Percentiles rank a stretch among this genome's conserved stretches.
Conservation (phyloP, 176 grass and related monocot genomes). For the Eleusine indica region DNA sequence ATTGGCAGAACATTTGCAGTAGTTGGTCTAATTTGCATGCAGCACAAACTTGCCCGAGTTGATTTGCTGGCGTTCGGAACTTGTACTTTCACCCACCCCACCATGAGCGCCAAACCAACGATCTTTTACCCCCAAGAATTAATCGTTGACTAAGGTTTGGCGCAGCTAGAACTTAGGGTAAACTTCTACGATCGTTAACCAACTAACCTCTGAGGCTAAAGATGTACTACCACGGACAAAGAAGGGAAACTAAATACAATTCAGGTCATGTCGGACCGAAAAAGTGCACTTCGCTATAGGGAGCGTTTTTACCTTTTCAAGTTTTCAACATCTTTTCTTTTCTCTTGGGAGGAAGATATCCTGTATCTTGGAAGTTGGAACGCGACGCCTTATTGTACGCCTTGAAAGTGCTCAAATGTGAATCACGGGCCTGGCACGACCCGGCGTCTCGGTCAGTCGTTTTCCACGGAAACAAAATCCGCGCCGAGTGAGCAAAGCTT, state of each 20-base stretch:
- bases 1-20: background rate
- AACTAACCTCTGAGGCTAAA: background rate
- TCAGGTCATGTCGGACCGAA: background rate
- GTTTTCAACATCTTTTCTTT: background rate
- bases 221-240: too few relatives aligned
- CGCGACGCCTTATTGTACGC: background rate
- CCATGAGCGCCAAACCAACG: background rate
- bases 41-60: background rate
- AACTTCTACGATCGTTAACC: background rate
- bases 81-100: background rate
- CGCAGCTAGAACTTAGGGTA: background rate
- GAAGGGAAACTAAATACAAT: background rate
- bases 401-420: constrained; percentile 10
- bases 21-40: background rate
- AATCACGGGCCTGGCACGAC: constrained; percentile 35
- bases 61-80: background rate
- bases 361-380: constrained; percentile 3
- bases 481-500: background rate
- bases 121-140: background rate
- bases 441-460: constrained; percentile 24
- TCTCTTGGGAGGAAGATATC: background rate
- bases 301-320: background rate
- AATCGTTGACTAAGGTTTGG: background rate
- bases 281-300: background rate
- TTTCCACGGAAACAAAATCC: constrained; percentile 7